Evolutionary conservation across 768 basidiomycete species (phyloP), one percentile per base, ranked within the genome.

Genomic region (Termitomyces titanicus): DNA sequence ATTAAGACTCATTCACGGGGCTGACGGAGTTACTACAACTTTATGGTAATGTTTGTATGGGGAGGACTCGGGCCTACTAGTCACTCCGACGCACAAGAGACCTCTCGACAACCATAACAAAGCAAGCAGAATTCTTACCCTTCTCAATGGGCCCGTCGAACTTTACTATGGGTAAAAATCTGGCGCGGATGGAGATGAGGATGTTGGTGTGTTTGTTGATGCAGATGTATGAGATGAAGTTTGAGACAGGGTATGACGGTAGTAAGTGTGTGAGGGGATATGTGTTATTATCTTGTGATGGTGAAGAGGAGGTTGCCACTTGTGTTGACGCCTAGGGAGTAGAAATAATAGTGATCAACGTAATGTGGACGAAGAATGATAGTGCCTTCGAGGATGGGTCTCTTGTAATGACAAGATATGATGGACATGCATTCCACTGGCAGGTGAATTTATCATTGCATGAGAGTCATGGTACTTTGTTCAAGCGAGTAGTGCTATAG

Each of bases 81-180:
- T n/a, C n/a, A n/a, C n/a, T 52, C 67, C 9, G 31, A 20, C 8
- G 55, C 66, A 1, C 47, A 64, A 46, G 63, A 51, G 59, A 64
- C 48, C 52, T 25, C 50, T 62, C 43, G 55, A 53, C 50, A 13
- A 54, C 62, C 31, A 55, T 64, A 65, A 62, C 47, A 68, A 70
- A 58, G 45, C 48, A 54, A 17, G 59, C 60, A 2, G 74, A 74
- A n/a, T 78, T 76, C 56, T 66, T 75, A 27, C 75, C 78, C 0
- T 78, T 78, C 60, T 77, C 77, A 3, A 55, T 64, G 13, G 78
- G 78, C 2, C 73, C 77, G 18, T 61, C 69, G 12, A 74, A 65
- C 34, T 79, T 78, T 44, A n/a, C n/a, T n/a, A 74, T 70, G 0
- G 78, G 78, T 3, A 76, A 74, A 61, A 72, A 68, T 39, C 65